Percentiles rank a stretch among this genome's conserved stretches.
Conservation (phyloP, 805 yeast genomes). For the Candida insectorum region DNA sequence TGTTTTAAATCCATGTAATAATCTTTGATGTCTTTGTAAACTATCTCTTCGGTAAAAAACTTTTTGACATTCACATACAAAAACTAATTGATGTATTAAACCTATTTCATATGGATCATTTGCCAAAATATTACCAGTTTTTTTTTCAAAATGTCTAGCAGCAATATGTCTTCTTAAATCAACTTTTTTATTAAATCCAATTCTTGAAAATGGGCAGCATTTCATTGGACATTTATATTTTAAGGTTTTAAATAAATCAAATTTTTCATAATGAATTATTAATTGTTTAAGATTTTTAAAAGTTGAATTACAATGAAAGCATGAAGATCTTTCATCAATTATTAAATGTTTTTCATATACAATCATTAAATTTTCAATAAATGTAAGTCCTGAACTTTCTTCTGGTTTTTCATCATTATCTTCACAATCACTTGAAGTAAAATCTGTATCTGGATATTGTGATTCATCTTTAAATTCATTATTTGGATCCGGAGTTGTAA, state of each 20-base stretch:
- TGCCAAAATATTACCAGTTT: not conserved
- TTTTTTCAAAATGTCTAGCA: conserved; percentile 19
- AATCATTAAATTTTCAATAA: no score
- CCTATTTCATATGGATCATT: conserved; percentile 2
- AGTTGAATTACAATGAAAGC: conserved; percentile 8
- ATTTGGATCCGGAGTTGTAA: no score
- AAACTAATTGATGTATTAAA: conserved; percentile 8
- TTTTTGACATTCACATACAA: conserved; percentile 10
- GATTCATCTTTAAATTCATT: no score
- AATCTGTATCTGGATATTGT: no score
- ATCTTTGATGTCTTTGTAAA: conserved; percentile 9
- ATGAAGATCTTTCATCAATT: no score
- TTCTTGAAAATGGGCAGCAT: conserved; percentile 26
- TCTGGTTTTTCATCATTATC: no score
- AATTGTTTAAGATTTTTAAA: conserved; percentile 11
- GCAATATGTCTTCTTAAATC: conserved; percentile 27
- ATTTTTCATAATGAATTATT: conserved; percentile 19
- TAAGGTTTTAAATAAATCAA: conserved; percentile 13
- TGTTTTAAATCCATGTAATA: conserved; percentile 7
- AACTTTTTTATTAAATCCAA: conserved; percentile 28
- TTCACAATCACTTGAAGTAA: no score
- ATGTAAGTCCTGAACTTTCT: no score
- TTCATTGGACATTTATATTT: conserved; percentile 24
- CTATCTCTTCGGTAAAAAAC: conserved; percentile 13
- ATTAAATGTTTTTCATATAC: no score